Evolutionary conservation across 345 rosid species (phyloP).

Genomic region (Schrenkiella parvula): DNA sequence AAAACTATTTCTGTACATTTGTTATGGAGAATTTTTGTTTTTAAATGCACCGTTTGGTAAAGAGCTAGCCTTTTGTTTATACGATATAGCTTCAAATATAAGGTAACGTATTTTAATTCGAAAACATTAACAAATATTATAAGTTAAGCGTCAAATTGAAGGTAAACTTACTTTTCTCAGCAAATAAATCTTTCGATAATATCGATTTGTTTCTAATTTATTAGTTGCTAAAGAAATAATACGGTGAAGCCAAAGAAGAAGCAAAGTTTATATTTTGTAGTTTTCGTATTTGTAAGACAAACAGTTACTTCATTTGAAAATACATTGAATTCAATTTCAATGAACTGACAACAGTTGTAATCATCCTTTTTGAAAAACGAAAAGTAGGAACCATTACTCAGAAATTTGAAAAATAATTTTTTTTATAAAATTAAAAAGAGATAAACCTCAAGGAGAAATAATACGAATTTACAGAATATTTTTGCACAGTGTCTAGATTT

Average conservation of each 20-base stretch:
- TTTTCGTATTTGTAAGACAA: slow-evolving; percentile 8
- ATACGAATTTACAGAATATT: slow-evolving; percentile 20
- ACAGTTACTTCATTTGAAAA: slow-evolving; percentile 23
- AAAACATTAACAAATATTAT: neutral
- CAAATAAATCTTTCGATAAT: neutral
- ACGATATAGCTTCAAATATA: slow-evolving; percentile 29
- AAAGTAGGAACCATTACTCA: slow-evolving; percentile 26
- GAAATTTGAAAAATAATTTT: neutral
- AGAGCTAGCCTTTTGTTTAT: slow-evolving; percentile 23
- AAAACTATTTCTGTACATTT: slow-evolving; percentile 2
- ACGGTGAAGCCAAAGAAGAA: neutral
- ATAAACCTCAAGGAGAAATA: neutral
- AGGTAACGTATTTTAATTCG: neutral
- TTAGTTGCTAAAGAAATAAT: neutral
- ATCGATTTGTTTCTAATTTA: neutral
- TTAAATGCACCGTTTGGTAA: slow-evolving; percentile 31
- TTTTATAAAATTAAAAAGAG: neutral
- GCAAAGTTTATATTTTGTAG: neutral
- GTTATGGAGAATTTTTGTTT: slow-evolving; percentile 22
- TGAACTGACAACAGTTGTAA: slow-evolving; percentile 31
- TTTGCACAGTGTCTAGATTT: slow-evolving; percentile 30
- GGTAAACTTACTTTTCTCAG: slow-evolving; percentile 11
- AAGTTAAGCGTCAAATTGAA: slow-evolving; percentile 7
- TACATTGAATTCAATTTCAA: slow-evolving; percentile 18
- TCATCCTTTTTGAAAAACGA: slow-evolving; percentile 27